Base-by-base conservation (phyloP, 2,329 filamentous ascomycete genomes). In the Helotiales sp. region DNA sequence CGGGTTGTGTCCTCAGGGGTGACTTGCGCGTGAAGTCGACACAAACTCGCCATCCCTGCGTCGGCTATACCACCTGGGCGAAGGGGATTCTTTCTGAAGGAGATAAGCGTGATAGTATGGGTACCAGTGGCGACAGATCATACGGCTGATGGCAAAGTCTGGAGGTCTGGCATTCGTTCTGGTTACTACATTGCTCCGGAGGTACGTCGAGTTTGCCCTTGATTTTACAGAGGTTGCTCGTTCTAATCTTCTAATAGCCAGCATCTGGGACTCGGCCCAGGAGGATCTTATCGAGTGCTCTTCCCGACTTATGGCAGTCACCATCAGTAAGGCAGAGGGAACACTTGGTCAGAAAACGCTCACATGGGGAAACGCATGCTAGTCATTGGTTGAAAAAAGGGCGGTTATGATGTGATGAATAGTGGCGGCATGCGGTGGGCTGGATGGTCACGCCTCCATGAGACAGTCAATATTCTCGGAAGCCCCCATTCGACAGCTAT, bases 81-180 rank as follows among this genome's bases (percentile, higher is more conserved):
- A n/a, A n/a, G n/a, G n/a, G 61, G 53, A 59, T 62, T 73, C 74
- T 79, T 79, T 80, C 78, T 80, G 78, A 81, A 81, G 77, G 78
- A 77, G 79, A 81, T 69, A 82, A 80, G 77, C 78, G 79, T 76
- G 79, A 81, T 81, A 81, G 77, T 80, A 79, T 79, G 77, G 63
- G 74, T 74, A 66, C 67, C n/a, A n/a, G n/a, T n/a, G n/a, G n/a
- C n/a, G n/a, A n/a, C n/a, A n/a, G n/a, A n/a, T n/a, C n/a, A n/a
- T n/a, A n/a, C n/a, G n/a, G n/a, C n/a, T n/a, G n/a, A n/a, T n/a
- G n/a, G n/a, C n/a, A n/a, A n/a, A n/a, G n/a, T n/a, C n/a, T n/a
- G n/a, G n/a, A n/a, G n/a, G n/a, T n/a, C n/a, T n/a, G n/a, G n/a
- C n/a, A n/a, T n/a, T n/a, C 58, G 10, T 71, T 75, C 49, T 50